Evolutionary conservation across 2,329 filamentous ascomycete genomes (phyloP).

Genomic region (Phialemoniopsis sp.): DNA sequence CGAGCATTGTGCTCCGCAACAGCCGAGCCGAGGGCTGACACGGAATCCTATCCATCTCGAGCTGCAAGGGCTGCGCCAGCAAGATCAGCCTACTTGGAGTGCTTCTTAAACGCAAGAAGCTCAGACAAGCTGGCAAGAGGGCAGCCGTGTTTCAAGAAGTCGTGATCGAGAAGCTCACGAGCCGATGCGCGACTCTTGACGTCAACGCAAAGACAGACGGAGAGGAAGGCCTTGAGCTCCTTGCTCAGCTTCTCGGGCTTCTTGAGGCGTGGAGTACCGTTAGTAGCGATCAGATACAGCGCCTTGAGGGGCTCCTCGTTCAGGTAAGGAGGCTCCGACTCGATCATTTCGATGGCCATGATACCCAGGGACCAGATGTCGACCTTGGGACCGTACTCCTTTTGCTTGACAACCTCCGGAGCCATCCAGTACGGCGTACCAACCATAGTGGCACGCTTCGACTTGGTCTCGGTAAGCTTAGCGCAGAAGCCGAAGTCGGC

Average conservation of each 20-base stretch:
- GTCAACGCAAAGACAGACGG: conserved; percentile 93
- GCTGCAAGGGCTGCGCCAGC: too few species aligned
- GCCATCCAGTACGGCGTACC: conserved; percentile 99
- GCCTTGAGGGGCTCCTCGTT: conserved; percentile 98
- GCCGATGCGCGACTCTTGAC: conserved; percentile 92
- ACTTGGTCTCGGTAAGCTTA: conserved; percentile 95
- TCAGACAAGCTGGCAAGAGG: conserved; percentile 78
- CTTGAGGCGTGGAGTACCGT: conserved; percentile 94
- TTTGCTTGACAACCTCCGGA: conserved; percentile 97
- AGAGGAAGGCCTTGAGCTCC: conserved; percentile 95
- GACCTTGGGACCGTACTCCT: conserved; percentile 97
- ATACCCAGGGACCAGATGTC: conserved; percentile 99
- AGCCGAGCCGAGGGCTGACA: too few species aligned
- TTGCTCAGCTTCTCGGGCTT: conserved; percentile 97
- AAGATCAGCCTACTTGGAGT: conserved; percentile 47
- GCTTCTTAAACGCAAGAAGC: conserved; percentile 81
- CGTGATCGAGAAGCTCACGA: conserved; percentile 82
- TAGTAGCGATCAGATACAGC: conserved; percentile 94
- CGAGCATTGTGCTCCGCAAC: too few species aligned
- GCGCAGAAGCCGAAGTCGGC: conserved; percentile 99
- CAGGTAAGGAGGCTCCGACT: conserved; percentile 94
- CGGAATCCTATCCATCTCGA: too few species aligned
- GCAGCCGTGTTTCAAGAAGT: conserved; percentile 93
- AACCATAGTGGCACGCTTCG: conserved; percentile 97
- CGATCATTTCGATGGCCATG: conserved; percentile 99